Evolutionary conservation across 768 basidiomycete species (phyloP).

Genomic region (Boletellus sp.): DNA sequence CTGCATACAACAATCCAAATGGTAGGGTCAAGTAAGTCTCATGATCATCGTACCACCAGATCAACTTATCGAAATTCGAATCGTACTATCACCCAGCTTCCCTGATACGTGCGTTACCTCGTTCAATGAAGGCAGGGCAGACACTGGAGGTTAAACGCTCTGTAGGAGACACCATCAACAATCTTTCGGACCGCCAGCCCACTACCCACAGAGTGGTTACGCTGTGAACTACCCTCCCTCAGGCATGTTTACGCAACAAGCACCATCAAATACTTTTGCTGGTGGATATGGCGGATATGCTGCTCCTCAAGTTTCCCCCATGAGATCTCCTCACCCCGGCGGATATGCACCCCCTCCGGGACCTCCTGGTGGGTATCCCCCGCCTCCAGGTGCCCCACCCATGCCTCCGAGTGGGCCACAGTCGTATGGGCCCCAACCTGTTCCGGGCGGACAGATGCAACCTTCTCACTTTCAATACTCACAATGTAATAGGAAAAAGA

Average conservation of each 20-base stretch:
- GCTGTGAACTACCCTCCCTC: slow-evolving; percentile 8
- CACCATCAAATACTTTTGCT: slow-evolving; percentile 5
- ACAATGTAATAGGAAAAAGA: slow-evolving; percentile 83
- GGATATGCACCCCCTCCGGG: slow-evolving; percentile 14
- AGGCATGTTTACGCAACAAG: slow-evolving; percentile 2
- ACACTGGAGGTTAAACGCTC: no score
- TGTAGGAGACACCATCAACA: no score
- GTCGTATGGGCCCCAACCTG: slow-evolving; percentile 59
- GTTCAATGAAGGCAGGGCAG: no score
- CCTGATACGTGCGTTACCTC: slow-evolving; percentile 13
- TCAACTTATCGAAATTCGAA: background rate
- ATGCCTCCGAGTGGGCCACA: slow-evolving; percentile 57
- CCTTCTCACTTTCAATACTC: slow-evolving; percentile 83
- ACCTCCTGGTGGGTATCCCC: background rate
- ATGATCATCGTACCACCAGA: background rate
- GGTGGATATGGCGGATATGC: slow-evolving; percentile 27
- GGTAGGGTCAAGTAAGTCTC: slow-evolving; percentile 13
- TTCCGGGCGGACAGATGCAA: slow-evolving; percentile 39
- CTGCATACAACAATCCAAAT: background rate
- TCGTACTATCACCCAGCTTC: slow-evolving; percentile 4
- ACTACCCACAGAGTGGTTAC: slow-evolving; percentile 37
- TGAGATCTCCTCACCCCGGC: slow-evolving; percentile 11
- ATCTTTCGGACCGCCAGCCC: slow-evolving; percentile 2
- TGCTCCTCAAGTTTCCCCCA: slow-evolving; percentile 8
- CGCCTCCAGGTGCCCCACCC: slow-evolving; percentile 38